These are phyloP conservation scores for Paragyromitra xinjiangensis DNA, from an alignment of 495 filamentous ascomycete species.

Conservation along the genomic window DNA sequence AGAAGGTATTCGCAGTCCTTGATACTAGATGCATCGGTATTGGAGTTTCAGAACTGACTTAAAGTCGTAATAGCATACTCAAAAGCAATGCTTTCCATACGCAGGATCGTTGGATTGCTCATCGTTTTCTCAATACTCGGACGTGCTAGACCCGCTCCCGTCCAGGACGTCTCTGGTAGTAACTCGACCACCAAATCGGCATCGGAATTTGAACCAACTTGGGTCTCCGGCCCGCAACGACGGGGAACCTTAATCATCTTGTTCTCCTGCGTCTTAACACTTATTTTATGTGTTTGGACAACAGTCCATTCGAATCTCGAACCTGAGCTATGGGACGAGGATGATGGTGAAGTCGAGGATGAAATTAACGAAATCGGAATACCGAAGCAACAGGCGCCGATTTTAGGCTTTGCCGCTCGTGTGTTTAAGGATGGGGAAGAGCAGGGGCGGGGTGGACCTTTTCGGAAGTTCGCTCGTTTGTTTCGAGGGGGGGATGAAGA, in stretches of 20 bases:
- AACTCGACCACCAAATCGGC: background rate
- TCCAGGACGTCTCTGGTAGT: background rate
- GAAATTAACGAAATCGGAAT: background rate
- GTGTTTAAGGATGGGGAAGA: background rate
- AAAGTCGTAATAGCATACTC: background rate
- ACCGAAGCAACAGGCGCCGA: background rate
- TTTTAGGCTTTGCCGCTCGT: background rate
- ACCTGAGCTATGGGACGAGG: slow-evolving; percentile 28
- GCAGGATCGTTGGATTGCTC: background rate
- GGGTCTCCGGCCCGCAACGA: slow-evolving; percentile 27
- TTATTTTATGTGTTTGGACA: slow-evolving; percentile 52
- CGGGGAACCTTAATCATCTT: slow-evolving; percentile 52
- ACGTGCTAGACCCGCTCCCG: slow-evolving; percentile 1
- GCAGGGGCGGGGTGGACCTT: background rate
- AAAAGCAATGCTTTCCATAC: slow-evolving; percentile 1
- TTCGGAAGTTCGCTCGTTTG: background rate
- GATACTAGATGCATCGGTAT: background rate
- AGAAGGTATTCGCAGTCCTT: background rate
- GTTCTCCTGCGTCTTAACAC: slow-evolving; percentile 49
- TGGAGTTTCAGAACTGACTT: background rate
- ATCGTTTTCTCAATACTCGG: slow-evolving; percentile 2
- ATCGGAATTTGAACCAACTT: slow-evolving; percentile 13
- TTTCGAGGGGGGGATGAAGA: background rate
- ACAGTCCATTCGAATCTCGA: slow-evolving; percentile 55
- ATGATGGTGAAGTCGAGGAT: background rate